These are phyloP conservation scores for Colletotrichum sp. DNA, from an alignment of 2,329 filamentous ascomycete genomes.

Conservation along the genomic window DNA sequence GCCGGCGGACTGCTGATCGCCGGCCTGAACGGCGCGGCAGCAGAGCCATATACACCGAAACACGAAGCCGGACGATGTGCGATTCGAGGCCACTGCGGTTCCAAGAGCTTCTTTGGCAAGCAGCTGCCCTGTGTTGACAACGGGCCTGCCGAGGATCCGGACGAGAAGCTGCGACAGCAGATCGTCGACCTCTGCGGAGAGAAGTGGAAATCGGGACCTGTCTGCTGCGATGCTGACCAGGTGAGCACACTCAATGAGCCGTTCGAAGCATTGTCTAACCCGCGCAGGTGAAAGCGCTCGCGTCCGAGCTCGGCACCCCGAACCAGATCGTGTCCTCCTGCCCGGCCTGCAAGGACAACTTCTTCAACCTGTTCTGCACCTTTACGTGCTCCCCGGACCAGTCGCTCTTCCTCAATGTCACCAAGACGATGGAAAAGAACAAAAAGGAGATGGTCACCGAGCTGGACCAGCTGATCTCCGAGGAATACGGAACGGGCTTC, in stretches of 20 bases:
- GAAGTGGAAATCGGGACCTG: conserved; percentile 82
- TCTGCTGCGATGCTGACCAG: conserved; percentile 87
- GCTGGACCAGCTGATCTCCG: conserved; percentile 86
- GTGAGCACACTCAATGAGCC: conserved; percentile 41
- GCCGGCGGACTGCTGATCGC: conserved; percentile 34
- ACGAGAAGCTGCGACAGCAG: conserved; percentile 73
- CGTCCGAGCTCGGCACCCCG: conserved; percentile 84
- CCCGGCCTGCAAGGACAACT: conserved; percentile 97
- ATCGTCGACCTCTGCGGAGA: conserved; percentile 85
- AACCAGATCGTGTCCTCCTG: conserved; percentile 91
- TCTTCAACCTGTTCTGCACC: conserved; percentile 97
- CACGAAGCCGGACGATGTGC: conserved; percentile 91
- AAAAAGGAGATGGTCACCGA: conserved; percentile 73
- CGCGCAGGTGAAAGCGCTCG: conserved; percentile 75
- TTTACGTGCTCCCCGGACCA: conserved; percentile 98
- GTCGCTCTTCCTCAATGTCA: conserved; percentile 93
- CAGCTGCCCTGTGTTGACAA: conserved; percentile 95
- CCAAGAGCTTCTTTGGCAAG: conserved; percentile 87
- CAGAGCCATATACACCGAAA: conserved; percentile 54
- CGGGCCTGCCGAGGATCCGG: conserved; percentile 76
- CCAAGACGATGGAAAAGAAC: conserved; percentile 68
- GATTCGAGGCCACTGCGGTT: conserved; percentile 89
- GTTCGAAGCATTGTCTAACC: background rate
- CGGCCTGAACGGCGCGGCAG: conserved; percentile 23
- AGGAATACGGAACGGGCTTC: conserved; percentile 85